A percentile compares a stretch with the other conserved stretches of the same genome.
Conservation (phyloP, 2,329 filamentous ascomycete genomes). For the Zarea fungicola region DNA sequence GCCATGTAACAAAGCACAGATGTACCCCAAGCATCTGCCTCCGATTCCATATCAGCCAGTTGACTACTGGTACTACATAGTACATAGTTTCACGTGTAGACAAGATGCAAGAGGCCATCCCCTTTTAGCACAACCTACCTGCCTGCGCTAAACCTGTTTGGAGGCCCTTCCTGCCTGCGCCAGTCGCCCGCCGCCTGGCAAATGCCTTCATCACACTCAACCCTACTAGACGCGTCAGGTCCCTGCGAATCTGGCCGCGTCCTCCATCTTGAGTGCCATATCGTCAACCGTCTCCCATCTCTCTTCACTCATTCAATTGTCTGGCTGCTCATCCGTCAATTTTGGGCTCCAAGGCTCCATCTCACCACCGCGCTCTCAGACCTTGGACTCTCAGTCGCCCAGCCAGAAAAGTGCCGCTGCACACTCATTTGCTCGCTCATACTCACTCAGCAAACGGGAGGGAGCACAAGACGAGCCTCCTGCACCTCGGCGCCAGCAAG, state of each 20-base stretch:
- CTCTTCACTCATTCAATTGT: neutral
- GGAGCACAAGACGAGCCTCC: neutral
- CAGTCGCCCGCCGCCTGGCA: neutral
- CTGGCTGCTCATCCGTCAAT: neutral
- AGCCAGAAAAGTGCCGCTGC: too few species aligned
- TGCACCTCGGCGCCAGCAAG: neutral
- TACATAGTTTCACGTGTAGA: too few species aligned
- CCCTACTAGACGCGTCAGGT: constrained; percentile 6
- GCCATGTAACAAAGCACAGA: too few species aligned
- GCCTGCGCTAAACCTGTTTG: constrained; percentile 4
- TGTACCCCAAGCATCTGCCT: too few species aligned
- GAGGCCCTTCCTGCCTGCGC: neutral
- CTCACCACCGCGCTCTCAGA: too few species aligned
- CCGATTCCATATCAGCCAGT: too few species aligned
- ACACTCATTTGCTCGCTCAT: too few species aligned
- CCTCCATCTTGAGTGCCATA: neutral
- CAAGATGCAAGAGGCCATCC: neutral
- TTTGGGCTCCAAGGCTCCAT: too few species aligned
- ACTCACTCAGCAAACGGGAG: neutral
- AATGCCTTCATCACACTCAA: constrained; percentile 8
- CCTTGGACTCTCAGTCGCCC: too few species aligned
- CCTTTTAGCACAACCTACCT: neutral
- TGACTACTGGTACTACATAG: too few species aligned
- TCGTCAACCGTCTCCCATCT: too few species aligned
- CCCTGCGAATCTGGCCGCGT: neutral